Evolutionary conservation across 2,329 filamentous ascomycete species (phyloP).

Genomic region (Alternaria hordeiaustralica): DNA sequence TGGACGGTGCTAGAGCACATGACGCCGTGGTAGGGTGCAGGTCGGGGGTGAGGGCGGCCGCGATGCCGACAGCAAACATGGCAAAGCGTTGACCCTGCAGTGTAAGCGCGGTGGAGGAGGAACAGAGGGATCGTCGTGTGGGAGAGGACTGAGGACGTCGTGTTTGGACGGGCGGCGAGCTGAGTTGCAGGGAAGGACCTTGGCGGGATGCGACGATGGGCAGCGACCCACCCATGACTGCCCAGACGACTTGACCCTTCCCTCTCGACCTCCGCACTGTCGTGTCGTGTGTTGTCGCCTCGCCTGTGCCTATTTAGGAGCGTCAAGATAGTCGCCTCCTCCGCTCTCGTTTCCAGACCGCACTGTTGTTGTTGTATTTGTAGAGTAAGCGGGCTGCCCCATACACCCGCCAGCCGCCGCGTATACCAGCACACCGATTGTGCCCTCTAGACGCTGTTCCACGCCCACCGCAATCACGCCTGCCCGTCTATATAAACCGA

Average conservation of each 20-base stretch:
- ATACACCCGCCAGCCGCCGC: conserved; percentile 18
- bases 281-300: conserved; percentile 1
- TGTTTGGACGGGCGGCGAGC: not conserved
- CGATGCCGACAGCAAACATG: conserved; percentile 6
- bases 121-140: not conserved
- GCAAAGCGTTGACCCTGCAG: not conserved
- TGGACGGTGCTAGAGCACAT: conserved; percentile 2
- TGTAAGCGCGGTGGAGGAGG: not conserved
- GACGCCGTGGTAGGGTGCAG: not conserved
- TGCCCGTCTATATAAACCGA: not conserved
- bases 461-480: conserved; percentile 2
- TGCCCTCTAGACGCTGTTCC: not conserved
- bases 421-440: conserved; percentile 9
- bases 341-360: not conserved
- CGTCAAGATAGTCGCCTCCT: not conserved
- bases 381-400: not conserved
- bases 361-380: not conserved
- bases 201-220: conserved; percentile 10
- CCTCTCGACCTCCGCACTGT: not conserved
- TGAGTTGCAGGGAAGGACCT: not conserved
- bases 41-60: conserved; percentile 9
- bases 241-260: conserved; percentile 7
- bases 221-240: conserved; percentile 10
- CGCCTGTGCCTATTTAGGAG: not conserved
- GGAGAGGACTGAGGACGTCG: not conserved